Base-by-base conservation (phyloP, 352 stramenopile species). In the Saprolegnia parasitica region DNA sequence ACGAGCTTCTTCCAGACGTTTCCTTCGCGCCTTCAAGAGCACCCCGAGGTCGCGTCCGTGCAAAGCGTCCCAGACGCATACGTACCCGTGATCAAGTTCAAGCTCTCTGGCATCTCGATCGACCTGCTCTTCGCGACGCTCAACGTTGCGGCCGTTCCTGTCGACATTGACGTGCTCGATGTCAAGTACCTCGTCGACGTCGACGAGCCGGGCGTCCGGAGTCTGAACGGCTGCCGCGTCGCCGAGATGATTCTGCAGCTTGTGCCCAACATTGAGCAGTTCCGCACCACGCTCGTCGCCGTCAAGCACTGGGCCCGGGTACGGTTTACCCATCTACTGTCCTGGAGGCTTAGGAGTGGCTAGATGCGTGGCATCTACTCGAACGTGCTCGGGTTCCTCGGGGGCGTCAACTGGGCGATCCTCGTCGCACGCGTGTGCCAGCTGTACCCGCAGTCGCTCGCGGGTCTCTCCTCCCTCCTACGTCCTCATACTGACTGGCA, bases 341-440 rank as follows among this genome's bases (percentile, higher is more conserved):
- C 42, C 11, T 74, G 46, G 56, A n/a, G 70, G 40, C 20, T 62
- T 65, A 23, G 66, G 18, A n/a, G 46, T 11, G 56, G 71, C 54
- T 64, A 73, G 50, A 56, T 93, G 46, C 89, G 97, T 29, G 97
- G 98, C 37, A 86, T 99, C 64, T 99, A 99, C 77, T 98, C 91
- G n/a, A 99, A 99, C 79, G 95, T 99, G 37, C 79, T 99, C 26
- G 98, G 97, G 18, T 99, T 99, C 72, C 77, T 99, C 0, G 97
- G 98, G 52, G 98, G 98, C 18, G 91, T 99, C 1, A 99, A 99
- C 77, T 99, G 90, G 84, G 97, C 96, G 29, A 99, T 99, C 62
- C 82, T 99, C 21, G 94, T 98, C 16, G 96, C 93, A 42, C 91
- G 91, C 32, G 89, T 99, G 16, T 99, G 90, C 72, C 92, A 98